Evolutionary conservation across 805 yeast genomes (phyloP), one percentile per base, ranked within the genome.

Genomic region (Kodamaea restingae): DNA sequence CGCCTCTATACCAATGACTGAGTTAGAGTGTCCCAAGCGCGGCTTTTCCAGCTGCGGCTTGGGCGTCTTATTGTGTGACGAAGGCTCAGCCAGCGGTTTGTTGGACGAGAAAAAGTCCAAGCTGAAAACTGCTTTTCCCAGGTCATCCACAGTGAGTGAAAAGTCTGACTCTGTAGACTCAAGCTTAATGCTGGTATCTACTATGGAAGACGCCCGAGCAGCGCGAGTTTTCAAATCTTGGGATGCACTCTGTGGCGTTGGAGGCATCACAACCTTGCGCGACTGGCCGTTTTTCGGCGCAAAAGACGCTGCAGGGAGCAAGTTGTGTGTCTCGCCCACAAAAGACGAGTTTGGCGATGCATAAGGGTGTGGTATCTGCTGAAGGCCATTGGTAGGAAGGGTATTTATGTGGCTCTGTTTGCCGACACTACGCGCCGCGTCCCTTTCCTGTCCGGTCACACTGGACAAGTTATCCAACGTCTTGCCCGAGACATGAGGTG

Each of bases 51-150:
- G 17, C 27, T 25, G 6, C 8, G 22, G 22, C 27, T 25, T 25
- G n/a, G 27, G 27, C 4, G 12, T 25, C n/a, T 10, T 25, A 5
- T 6, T 25, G n/a, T n/a, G n/a, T n/a, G n/a, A n/a, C n/a, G n/a
- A n/a, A n/a, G n/a, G n/a, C n/a, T n/a, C n/a, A n/a, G n/a, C n/a
- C n/a, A n/a, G n/a, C n/a, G n/a, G n/a, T n/a, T n/a, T n/a, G n/a
- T n/a, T n/a, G n/a, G n/a, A n/a, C 8, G 30, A 10, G 26, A 38
- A 38, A 36, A 51, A 45, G 37, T 56, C 56, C 15, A 46, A 46
- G 8, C 63, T 55, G 42, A 68, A 59, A 7, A 58, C 59, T 6
- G 73, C 73, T 38, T 62, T 62, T 7, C 73, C 73, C 50, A 54
- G 57, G 35, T 63, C 70, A 43, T 68, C 71, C 31, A 68, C 56